Base-by-base conservation (phyloP, 352 stramenopile genomes). In the Phytophthora fragariaefolia region DNA sequence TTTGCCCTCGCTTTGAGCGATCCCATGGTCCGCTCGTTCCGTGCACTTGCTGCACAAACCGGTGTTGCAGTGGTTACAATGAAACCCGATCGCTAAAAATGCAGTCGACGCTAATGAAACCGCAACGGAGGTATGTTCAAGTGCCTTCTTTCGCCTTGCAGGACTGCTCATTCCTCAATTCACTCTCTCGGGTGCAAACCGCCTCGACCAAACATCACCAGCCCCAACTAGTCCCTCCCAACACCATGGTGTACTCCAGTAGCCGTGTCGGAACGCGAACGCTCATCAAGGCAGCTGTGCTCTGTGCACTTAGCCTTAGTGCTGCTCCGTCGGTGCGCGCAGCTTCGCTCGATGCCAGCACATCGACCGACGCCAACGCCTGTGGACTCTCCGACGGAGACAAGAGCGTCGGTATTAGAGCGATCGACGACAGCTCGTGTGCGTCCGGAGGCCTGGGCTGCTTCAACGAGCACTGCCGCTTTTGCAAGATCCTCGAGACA, bases 401-500 rank as follows among this genome's bases (percentile, higher is more conserved):
- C 63, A 70, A 69, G 26, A 67, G 57, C 22, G 50, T 75, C 48
- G 74, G 74, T 10, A 59, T 82, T 30, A 66, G 73, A 9, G 64
- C 66, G 8, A 43, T 82, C 3, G 38, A 73, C 10, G 74, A 82
- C 23, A 32, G 43, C 6, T 57, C 36, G 2, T 82, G 74, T 10
- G 23, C 23, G 20, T 62, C 63, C 60, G 71, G 74, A 13, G 74
- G 74, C 28, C 53, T 82, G 22, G 74, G 74, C 17, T 82, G 74
- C 58, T 75, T 66, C 62, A 71, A 68, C 34, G 55, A 63, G 18
- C 56, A 69, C 48, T 82, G 74, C 48, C 70, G 74, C 32, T 82
- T 73, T 63, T 82, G 74, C 59, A 76, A 79, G 46, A 50, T 74
- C 40, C 23, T 71, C 3, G 71, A 82, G 20, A 79, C 47, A 0